Evolutionary conservation across 2,329 filamentous ascomycete genomes (phyloP), one percentile per base, ranked within the genome.

Genomic region (Colletotrichum cereale): DNA sequence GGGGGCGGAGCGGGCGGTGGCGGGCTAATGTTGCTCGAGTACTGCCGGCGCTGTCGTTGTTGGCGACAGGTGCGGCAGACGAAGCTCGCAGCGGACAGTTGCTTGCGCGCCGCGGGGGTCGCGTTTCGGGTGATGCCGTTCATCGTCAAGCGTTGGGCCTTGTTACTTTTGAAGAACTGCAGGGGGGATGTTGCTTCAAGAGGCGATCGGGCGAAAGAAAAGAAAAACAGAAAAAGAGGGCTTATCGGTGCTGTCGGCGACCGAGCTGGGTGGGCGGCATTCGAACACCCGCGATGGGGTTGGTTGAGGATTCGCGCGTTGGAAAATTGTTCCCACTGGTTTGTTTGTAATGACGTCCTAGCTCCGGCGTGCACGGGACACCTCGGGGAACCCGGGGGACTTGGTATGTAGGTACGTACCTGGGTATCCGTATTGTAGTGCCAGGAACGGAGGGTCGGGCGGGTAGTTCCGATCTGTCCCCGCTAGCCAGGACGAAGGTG

Each of bases 1-100:
- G 80, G 34, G 2, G 86, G 85, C 18, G 86, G 85, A 48, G 81
- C 79, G 16, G 84, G 82, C 2, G 77, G 76, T 47, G 81, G 79
- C 16, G 84, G 81, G 5, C 75, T 75, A 24, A 76, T 73, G 74
- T 76, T 79, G 21, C 77, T 78, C 69, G 76, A 76, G 76, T 71
- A 71, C 38, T 73, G 77, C 34, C 79, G 78, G 56, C 77, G 79
- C 52, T 67, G 67, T 21, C 34, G 65, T 58, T 79, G 79, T 53
- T 77, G 75, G 50, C 77, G 79, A 71, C 77, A 80, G 72, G 73
- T 78, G 18, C 77, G 78, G 75, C 79, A 82, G 70, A 72, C 40
- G 66, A 71, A 72, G 70, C 40, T 62, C 34, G 61, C 21, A 18
- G 62, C 67, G 48, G 62, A 61, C 31, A 64, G 60, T 44, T 56